Percentiles rank a stretch among this genome's conserved stretches.
Evolutionary conservation across 495 filamentous ascomycete species (phyloP).

Genomic region (Hypoxylon subgilvum): DNA sequence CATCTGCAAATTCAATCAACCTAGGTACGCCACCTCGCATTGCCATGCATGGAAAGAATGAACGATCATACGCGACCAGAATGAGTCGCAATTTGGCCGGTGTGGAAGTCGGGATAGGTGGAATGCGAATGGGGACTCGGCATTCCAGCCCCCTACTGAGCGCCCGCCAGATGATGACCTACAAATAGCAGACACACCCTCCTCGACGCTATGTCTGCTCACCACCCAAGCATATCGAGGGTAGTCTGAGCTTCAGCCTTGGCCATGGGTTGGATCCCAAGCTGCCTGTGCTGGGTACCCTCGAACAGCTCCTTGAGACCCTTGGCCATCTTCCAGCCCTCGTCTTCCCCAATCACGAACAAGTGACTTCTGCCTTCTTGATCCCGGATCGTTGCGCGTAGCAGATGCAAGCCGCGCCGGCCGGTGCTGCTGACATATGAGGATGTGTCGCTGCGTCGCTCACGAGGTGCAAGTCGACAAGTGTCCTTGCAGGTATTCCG

Average conservation of each 20-base stretch:
- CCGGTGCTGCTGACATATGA: constrained; percentile 53
- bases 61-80: constrained; percentile 2
- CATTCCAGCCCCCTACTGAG: constrained; percentile 21
- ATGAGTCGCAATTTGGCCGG: not conserved
- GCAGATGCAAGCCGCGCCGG: constrained; percentile 69
- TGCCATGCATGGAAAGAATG: constrained; percentile 33
- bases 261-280: constrained; percentile 69
- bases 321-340: constrained; percentile 91
- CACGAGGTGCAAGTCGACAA: constrained; percentile 55
- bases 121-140: constrained; percentile 14
- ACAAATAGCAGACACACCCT: constrained; percentile 4
- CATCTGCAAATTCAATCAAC: constrained; percentile 13
- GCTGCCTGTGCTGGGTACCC: constrained; percentile 70
- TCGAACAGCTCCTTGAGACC: constrained; percentile 75
- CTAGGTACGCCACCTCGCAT: constrained; percentile 24
- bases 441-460: constrained; percentile 41
- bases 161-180: constrained; percentile 8
- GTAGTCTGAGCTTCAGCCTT: constrained; percentile 64
- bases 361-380: constrained; percentile 82
- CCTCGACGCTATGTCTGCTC: not conserved
- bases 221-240: constrained; percentile 67
- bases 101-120: constrained; percentile 1
- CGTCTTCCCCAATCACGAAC: constrained; percentile 79
- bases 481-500: constrained; percentile 66
- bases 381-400: constrained; percentile 83